Evolutionary conservation across 2,329 filamentous ascomycete species (phyloP).

Genomic region (Samsoniella hepiali): DNA sequence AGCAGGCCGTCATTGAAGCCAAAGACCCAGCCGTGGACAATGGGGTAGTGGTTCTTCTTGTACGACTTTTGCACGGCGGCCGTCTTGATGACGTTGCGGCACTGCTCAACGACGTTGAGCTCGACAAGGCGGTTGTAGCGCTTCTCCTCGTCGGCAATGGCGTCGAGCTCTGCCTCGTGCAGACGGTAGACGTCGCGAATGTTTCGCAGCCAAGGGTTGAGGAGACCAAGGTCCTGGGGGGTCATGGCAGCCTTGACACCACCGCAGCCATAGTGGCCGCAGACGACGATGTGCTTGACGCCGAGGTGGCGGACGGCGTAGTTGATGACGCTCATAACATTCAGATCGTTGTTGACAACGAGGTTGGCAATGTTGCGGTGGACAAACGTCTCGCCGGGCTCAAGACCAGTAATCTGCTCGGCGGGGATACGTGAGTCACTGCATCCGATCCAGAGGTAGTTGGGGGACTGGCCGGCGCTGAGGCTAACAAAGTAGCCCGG

Average conservation of each 20-base stretch:
- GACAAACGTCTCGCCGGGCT: slow-evolving; percentile 89
- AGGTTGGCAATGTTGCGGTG: slow-evolving; percentile 95
- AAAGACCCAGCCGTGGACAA: slow-evolving; percentile 74
- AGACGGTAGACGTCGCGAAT: slow-evolving; percentile 72
- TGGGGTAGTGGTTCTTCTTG: slow-evolving; percentile 59
- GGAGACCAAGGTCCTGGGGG: slow-evolving; percentile 64
- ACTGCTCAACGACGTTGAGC: slow-evolving; percentile 76
- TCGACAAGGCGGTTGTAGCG: slow-evolving; percentile 73
- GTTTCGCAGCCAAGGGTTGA: slow-evolving; percentile 73
- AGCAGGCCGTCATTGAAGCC: slow-evolving; percentile 64
- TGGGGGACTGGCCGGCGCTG: slow-evolving; percentile 61
- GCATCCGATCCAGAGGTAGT: slow-evolving; percentile 87
- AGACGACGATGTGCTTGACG: slow-evolving; percentile 78
- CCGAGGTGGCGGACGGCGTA: slow-evolving; percentile 79
- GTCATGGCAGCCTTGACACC: slow-evolving; percentile 74
- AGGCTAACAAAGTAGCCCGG: slow-evolving; percentile 65
- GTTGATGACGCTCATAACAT: slow-evolving; percentile 76
- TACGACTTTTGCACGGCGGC: slow-evolving; percentile 73
- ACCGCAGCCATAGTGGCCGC: slow-evolving; percentile 75
- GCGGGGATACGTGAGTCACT: slow-evolving; percentile 89
- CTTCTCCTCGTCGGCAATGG: slow-evolving; percentile 54
- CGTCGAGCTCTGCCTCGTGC: slow-evolving; percentile 67
- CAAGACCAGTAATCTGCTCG: slow-evolving; percentile 76
- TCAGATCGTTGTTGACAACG: slow-evolving; percentile 75
- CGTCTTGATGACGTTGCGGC: slow-evolving; percentile 76